Evolutionary conservation across 2,329 filamentous ascomycete species (phyloP), one percentile per base, ranked within the genome.

Genomic region (Fonsecaea multimorphosa): DNA sequence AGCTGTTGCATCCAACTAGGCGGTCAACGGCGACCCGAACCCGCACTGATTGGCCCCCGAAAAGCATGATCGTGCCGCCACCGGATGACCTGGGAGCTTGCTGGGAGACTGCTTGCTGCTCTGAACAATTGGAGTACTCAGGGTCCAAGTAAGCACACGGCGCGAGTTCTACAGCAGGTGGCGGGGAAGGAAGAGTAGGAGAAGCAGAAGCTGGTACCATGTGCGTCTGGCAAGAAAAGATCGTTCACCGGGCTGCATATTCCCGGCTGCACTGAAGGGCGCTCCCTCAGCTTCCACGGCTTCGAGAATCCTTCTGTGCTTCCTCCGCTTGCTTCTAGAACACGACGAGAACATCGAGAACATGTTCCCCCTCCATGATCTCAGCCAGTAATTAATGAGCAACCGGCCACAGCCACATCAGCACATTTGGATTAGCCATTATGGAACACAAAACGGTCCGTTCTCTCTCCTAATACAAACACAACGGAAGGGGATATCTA

Each of bases 311-410:
- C 44, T 49, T 49, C 44, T 49, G 44, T n/a, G n/a, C n/a, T n/a
- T n/a, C n/a, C n/a, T n/a, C n/a, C n/a, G n/a, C n/a, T 19, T 14
- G 19, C 60, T 69, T 69, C 67, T 65, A 75, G 75, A 14, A 68
- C 32, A 54, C 68, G 36, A 64, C 34, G 29, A 64, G 65, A 67
- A 67, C 51, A 61, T 52, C 14, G 3, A n/a, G n/a, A n/a, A 31
- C 29, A 8, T 53, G n/a, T 7, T 22, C 40, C 51, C n/a, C 40
- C 19, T 12, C 38, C 40, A 46, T 9, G 2, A 22, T 49, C 19
- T 5, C 52, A 54, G 32, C 52, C 52, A 54, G 32, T 31, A 36
- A 3, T 36, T 24, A 32, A 32, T 22, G 27, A 22, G 16, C 27
- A 22, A 36, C 27, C 14, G 27, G 14, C 14, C 8, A 19, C n/a